phyloP scores from a whole-genome alignment of 345 rosid genomes.

The Rhodamnia argentea region DNA sequence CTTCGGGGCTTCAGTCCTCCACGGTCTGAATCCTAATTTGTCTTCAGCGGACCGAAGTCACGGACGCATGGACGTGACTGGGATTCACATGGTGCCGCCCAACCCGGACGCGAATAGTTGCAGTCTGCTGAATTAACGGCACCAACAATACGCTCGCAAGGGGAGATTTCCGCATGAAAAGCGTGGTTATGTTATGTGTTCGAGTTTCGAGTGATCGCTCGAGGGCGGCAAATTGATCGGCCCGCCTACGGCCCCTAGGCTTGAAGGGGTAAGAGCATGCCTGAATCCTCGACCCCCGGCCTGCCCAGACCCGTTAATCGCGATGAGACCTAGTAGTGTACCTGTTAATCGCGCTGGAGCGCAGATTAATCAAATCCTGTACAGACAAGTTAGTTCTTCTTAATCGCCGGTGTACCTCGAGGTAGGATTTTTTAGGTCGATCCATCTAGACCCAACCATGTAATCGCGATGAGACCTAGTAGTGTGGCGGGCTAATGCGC shows the following conservation, averaged over 20 bases:
- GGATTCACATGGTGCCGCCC: background rate
- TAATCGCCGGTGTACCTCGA: background rate
- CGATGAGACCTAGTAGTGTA: no score
- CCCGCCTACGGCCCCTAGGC: background rate
- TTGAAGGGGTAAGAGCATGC: background rate
- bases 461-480: background rate
- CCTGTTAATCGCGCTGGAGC: no score
- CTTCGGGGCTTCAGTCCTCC: no score
- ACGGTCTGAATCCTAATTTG: background rate
- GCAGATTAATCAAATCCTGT: background rate
- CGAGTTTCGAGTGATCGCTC: background rate
- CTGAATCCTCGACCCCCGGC: background rate
- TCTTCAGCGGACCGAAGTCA: background rate
- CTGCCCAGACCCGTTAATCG: background rate
- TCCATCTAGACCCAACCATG: background rate
- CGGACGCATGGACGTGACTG: background rate
- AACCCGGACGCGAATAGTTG: background rate
- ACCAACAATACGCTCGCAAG: background rate
- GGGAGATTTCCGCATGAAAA: background rate
- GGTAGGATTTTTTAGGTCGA: background rate
- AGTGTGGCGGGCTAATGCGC: background rate
- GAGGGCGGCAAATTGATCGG: background rate
- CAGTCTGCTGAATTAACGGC: background rate
- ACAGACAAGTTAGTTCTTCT: background rate
- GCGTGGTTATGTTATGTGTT: background rate